A percentile compares a stretch with the other conserved stretches of the same genome.
These are phyloP conservation scores for Fusarium nurragi DNA, from an alignment of 2,329 filamentous ascomycete species.

Conservation along the genomic window DNA sequence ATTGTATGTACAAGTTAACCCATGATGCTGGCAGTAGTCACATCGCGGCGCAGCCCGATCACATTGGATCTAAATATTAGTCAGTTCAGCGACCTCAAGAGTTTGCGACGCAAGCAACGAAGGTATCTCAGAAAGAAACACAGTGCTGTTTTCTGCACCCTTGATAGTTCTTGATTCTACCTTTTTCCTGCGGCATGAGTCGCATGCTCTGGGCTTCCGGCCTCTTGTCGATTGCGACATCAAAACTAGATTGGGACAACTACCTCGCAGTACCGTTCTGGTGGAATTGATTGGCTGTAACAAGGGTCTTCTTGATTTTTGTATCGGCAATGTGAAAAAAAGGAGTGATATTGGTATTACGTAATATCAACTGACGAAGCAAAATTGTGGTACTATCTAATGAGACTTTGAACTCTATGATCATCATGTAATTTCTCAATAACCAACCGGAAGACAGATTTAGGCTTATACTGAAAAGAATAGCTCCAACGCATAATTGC, in stretches of 20 bases:
- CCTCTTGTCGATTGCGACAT: background rate
- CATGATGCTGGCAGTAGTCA: slow-evolving; percentile 3
- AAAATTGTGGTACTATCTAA: too few species aligned
- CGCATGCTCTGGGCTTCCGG: slow-evolving; percentile 1
- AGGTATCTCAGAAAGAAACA: background rate
- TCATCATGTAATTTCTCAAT: too few species aligned
- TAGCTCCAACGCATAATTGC: too few species aligned
- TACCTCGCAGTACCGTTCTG: background rate
- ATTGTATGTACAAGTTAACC: background rate
- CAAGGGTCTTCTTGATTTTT: background rate
- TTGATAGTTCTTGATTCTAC: background rate
- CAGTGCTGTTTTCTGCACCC: background rate
- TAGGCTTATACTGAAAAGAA: too few species aligned
- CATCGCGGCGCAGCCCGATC: background rate
- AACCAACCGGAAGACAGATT: too few species aligned
- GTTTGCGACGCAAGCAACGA: background rate
- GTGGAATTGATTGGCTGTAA: background rate
- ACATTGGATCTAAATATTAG: background rate
- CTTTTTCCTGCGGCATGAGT: slow-evolving; percentile 14
- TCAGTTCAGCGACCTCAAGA: background rate
- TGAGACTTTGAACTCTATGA: too few species aligned
- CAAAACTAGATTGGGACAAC: rapidly evolving
- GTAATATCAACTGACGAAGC: background rate
- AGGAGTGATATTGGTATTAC: background rate
- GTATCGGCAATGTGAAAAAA: background rate